Conservation (phyloP, 495 filamentous ascomycete species). For the Neurospora cerealis region DNA sequence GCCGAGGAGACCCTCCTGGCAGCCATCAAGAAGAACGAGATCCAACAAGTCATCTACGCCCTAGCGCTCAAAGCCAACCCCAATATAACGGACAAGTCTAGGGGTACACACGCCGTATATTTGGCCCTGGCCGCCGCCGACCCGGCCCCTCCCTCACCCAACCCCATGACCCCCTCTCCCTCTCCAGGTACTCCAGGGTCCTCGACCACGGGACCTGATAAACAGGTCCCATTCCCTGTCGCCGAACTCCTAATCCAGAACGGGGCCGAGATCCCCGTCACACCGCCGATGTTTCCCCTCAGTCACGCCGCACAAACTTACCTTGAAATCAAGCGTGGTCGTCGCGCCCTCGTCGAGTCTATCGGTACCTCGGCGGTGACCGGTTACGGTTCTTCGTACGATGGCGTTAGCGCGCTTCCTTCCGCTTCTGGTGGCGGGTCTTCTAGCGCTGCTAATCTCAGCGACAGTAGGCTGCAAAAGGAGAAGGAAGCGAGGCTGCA, state of each 20-base stretch:
- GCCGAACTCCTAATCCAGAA: conserved; percentile 93
- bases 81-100: conserved; percentile 76
- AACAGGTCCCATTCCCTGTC: conserved; percentile 57
- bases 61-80: conserved; percentile 81
- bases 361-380: conserved; percentile 6
- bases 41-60: conserved; percentile 83
- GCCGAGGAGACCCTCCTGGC: conserved; percentile 88
- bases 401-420: conserved; percentile 16
- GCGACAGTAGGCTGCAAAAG: conserved; percentile 32
- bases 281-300: conserved; percentile 46
- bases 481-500: conserved; percentile 47
- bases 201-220: conserved; percentile 18
- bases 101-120: conserved; percentile 79
- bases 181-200: conserved; percentile 5
- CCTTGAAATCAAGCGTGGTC: conserved; percentile 67
- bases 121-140: conserved; percentile 92
- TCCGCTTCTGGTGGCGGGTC: neutral
- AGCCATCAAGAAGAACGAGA: conserved; percentile 87
- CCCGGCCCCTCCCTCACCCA: conserved; percentile 59
- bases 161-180: conserved; percentile 12
- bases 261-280: conserved; percentile 73
- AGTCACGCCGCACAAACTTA: conserved; percentile 69
- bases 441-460: conserved; percentile 7
- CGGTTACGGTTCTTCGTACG: conserved; percentile 7
- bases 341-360: conserved; percentile 30